Base-by-base conservation (phyloP, 352 stramenopile species). In the Phytopythium boreale region DNA sequence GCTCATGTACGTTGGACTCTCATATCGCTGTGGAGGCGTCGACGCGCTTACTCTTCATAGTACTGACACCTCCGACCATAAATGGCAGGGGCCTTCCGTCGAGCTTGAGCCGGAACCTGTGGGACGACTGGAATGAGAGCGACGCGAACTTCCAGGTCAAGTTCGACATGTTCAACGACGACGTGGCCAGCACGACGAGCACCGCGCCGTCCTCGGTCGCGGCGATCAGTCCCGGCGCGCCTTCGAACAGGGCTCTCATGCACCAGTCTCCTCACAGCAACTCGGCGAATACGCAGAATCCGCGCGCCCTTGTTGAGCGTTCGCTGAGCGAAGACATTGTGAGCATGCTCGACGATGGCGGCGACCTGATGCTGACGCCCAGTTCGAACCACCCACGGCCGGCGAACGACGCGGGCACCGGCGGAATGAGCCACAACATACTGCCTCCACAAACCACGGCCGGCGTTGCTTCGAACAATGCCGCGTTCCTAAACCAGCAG, bases 41-140 rank as follows among this genome's bases (percentile, higher is more conserved):
- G 3, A 6, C 27, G 24, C n/a, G n/a, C n/a, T n/a, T n/a, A n/a
- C n/a, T 57, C 26, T 27, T 8, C 12, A 39, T 43, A 41, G 9
- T 24, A 17, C 59, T 58, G 12, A 50, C n/a, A 6, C 12, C 11
- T 26, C 24, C 4, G 2, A 10, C 2, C n/a, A 7, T 34, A 7
- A 2, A 58, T 14, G 59, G 29, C 57, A 95, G 87, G 15, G 87
- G 84, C 4, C 73, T 94, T 9, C 89, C 85, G 56, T 90, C 82
- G n/a, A 90, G 79, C 43, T 71, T 93, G 67, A 93, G 84, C 47
- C 83, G 87, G 46, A 95, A 95, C 66, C 68, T 95, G 24, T 95
- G 87, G 87, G 85, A 93, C 61, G 87, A 95, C 70, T 95, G 87
- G 87, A 95, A 92, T 63, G 87, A 95, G 61, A 83, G 75, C 63